Conservation (phyloP, 768 basidiomycete genomes). For the Lenzites betulinus region DNA sequence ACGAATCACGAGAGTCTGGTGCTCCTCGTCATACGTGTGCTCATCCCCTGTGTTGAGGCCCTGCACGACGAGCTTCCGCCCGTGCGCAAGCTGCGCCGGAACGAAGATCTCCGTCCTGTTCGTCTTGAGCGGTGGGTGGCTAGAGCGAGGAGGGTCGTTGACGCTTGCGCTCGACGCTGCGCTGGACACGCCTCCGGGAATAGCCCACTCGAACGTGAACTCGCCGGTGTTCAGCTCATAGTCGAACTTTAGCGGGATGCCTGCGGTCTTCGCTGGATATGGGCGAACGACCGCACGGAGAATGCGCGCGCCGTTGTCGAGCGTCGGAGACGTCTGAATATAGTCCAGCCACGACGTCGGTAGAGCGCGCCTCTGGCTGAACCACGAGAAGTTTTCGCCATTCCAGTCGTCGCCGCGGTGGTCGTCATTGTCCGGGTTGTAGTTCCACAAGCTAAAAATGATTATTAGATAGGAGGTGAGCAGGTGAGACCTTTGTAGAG, state of each 20-base stretch:
- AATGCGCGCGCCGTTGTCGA: constrained; percentile 84
- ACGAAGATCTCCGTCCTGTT: constrained; percentile 83
- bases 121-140: constrained; percentile 45
- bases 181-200: constrained; percentile 31
- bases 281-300: constrained; percentile 82
- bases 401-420: constrained; percentile 86
- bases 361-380: constrained; percentile 61
- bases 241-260: constrained; percentile 70
- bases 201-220: constrained; percentile 67
- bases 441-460: constrained; percentile 83
- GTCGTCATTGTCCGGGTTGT: constrained; percentile 88
- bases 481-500: neutral
- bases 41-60: constrained; percentile 54
- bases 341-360: constrained; percentile 56
- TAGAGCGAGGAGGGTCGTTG: constrained; percentile 41
- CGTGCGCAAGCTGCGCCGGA: constrained; percentile 61
- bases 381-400: constrained; percentile 98
- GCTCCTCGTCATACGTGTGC: constrained; percentile 59
- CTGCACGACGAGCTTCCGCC: constrained; percentile 56
- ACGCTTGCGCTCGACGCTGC: constrained; percentile 23
- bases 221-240: constrained; percentile 78
- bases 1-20: constrained; percentile 78
- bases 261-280: constrained; percentile 88
- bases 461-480: neutral
- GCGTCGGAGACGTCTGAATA: constrained; percentile 61